Percentiles rank a stretch among this genome's conserved stretches.
These are phyloP conservation scores for Colletotrichum graminicola DNA, from an alignment of 2,329 filamentous ascomycete species.

Conservation along the genomic window DNA sequence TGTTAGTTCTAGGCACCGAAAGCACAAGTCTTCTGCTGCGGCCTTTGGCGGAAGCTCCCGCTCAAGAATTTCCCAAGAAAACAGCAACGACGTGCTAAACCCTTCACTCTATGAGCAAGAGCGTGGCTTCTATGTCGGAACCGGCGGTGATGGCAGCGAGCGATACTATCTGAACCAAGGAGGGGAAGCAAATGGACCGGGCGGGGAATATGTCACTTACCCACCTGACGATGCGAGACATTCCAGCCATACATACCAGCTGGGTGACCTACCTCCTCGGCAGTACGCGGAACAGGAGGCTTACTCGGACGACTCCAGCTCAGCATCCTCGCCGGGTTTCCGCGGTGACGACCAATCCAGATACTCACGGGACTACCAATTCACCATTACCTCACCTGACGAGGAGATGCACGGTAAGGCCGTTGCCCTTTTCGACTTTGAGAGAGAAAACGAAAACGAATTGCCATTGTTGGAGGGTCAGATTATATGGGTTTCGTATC, in stretches of 20 bases:
- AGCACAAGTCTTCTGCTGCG: slow-evolving; percentile 79
- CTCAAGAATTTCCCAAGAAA: slow-evolving; percentile 54
- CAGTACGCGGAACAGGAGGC: slow-evolving; percentile 63
- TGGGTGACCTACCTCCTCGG: slow-evolving; percentile 59
- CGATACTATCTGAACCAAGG: slow-evolving; percentile 80
- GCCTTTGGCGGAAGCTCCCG: slow-evolving; percentile 60
- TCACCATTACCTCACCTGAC: slow-evolving; percentile 93
- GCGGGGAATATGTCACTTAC: slow-evolving; percentile 86
- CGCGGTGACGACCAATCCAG: slow-evolving; percentile 77
- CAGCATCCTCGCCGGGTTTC: slow-evolving; percentile 69
- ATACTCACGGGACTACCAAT: slow-evolving; percentile 92
- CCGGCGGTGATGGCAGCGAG: slow-evolving; percentile 78
- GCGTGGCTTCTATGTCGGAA: slow-evolving; percentile 75
- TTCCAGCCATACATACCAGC: slow-evolving; percentile 62
- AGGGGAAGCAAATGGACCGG: slow-evolving; percentile 79
- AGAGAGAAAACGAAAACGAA: slow-evolving; percentile 96
- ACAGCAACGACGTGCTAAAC: slow-evolving; percentile 57
- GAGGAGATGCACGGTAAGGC: slow-evolving; percentile 98
- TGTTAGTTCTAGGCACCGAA: slow-evolving; percentile 85
- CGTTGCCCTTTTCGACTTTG: slow-evolving; percentile 95
- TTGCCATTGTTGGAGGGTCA: slow-evolving; percentile 92
- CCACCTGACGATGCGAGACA: slow-evolving; percentile 73
- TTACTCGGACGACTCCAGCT: slow-evolving; percentile 71
- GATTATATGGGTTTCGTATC: slow-evolving; percentile 95
- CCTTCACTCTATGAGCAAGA: slow-evolving; percentile 68